Evolutionary conservation across 129 eudicot genomes (phyloP).

Genomic region (Logfia minima): DNA sequence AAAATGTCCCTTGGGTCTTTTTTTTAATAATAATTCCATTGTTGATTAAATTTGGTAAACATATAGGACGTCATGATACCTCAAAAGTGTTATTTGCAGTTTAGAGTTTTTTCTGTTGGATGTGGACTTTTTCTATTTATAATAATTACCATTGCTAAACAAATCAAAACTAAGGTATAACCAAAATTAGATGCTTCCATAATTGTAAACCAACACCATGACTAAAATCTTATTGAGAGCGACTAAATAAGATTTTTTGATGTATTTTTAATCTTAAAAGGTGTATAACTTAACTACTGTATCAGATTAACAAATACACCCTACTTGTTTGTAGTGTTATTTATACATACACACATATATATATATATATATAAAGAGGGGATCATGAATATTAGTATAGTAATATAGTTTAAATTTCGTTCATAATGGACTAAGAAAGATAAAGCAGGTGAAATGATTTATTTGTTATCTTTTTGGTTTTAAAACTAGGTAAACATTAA

Average conservation of each 20-base stretch:
- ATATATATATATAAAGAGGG: too few relatives aligned
- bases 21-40: too few relatives aligned
- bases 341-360: too few relatives aligned
- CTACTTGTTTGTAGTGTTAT: too few relatives aligned
- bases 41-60: too few relatives aligned
- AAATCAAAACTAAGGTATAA: too few relatives aligned
- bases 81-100: not conserved
- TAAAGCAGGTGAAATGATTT: constrained; percentile 1
- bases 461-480: not conserved
- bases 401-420: not conserved
- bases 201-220: not conserved
- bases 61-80: not conserved
- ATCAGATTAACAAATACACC: too few relatives aligned
- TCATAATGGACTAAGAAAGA: constrained; percentile 14
- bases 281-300: not conserved
- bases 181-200: not conserved
- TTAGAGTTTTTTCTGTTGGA: too few relatives aligned
- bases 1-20: too few relatives aligned
- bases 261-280: not conserved
- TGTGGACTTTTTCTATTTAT: not conserved
- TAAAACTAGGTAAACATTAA: not conserved
- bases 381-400: too few relatives aligned
- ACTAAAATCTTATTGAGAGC: too few relatives aligned
- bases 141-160: not conserved
- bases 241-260: not conserved